phyloP scores from a whole-genome alignment of 108 stramenopile genomes.

The Stephanodiscus triporus region DNA sequence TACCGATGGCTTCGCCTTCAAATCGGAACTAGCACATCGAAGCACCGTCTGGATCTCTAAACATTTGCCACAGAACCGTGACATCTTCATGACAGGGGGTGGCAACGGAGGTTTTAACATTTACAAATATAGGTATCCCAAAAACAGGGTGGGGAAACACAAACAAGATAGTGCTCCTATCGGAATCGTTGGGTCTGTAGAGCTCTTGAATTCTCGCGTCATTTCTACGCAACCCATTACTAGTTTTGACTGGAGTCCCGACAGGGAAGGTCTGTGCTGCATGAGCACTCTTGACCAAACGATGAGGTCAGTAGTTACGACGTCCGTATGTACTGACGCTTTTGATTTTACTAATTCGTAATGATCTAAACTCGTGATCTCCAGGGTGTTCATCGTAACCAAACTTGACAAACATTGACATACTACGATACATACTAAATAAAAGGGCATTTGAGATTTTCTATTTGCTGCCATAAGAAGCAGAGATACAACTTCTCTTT shows the following conservation, averaged over 20 bases:
- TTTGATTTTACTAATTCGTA: not conserved
- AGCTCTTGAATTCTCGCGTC: slow-evolving; percentile 79
- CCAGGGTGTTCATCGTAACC: slow-evolving; percentile 42
- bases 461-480: not conserved
- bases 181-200: slow-evolving; percentile 77
- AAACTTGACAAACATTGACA: slow-evolving; percentile 35
- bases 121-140: slow-evolving; percentile 87
- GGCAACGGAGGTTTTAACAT: slow-evolving; percentile 89
- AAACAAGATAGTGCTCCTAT: slow-evolving; percentile 64
- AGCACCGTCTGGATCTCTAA: slow-evolving; percentile 73
- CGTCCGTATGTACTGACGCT: not conserved
- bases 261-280: slow-evolving; percentile 82
- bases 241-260: slow-evolving; percentile 86
- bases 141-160: slow-evolving; percentile 56
- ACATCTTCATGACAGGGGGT: slow-evolving; percentile 85
- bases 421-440: not conserved
- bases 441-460: too few species aligned
- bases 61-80: slow-evolving; percentile 89
- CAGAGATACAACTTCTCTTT: not conserved
- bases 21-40: slow-evolving; percentile 81
- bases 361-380: not conserved
- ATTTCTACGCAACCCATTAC: slow-evolving; percentile 89
- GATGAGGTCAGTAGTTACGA: slow-evolving; percentile 31
- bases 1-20: slow-evolving; percentile 70
- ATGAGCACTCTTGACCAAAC: slow-evolving; percentile 86